A percentile compares a stretch with the other conserved stretches of the same genome.
Conservation (phyloP, 345 rosid genomes). For the Gossypium anomalum region DNA sequence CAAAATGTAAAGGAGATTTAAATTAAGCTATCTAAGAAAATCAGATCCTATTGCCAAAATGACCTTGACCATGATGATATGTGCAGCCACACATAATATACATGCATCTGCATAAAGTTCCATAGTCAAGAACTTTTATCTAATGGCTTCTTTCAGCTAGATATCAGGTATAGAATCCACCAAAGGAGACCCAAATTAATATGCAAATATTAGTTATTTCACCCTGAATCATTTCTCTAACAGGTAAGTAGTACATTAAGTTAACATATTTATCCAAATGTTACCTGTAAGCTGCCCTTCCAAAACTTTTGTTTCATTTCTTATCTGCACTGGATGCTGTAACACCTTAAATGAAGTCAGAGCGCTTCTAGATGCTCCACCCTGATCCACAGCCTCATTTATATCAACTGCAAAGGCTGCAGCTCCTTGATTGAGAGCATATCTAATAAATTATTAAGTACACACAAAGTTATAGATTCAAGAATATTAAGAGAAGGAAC, state of each 20-base stretch:
- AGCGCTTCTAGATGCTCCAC: conserved; percentile 25
- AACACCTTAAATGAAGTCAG: conserved; percentile 37
- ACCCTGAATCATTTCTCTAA: not conserved
- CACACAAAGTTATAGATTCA: conserved; percentile 13
- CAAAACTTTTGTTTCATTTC: conserved; percentile 32
- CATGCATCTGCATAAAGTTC: not conserved
- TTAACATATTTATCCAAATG: conserved; percentile 3
- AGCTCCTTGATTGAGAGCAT: conserved; percentile 78
- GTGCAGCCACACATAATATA: not conserved
- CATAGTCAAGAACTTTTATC: not conserved
- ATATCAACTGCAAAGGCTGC: conserved; percentile 78
- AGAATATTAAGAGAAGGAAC: not conserved
- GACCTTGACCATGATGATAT: not conserved
- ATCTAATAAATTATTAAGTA: conserved; percentile 39
- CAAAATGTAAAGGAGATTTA: not conserved
- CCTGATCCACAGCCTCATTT: conserved; percentile 35
- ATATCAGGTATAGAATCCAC: not conserved
- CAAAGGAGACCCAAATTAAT: not conserved
- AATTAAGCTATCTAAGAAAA: not conserved
- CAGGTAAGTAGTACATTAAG: not conserved
- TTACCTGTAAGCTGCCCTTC: conserved; percentile 48
- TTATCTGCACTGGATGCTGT: conserved; percentile 51
- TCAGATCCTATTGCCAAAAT: not conserved
- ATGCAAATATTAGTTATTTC: not conserved
- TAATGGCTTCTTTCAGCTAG: not conserved